Evolutionary conservation across 2,329 filamentous ascomycete species (phyloP), one percentile per base, ranked within the genome.

Genomic region (Phialophora tarda): DNA sequence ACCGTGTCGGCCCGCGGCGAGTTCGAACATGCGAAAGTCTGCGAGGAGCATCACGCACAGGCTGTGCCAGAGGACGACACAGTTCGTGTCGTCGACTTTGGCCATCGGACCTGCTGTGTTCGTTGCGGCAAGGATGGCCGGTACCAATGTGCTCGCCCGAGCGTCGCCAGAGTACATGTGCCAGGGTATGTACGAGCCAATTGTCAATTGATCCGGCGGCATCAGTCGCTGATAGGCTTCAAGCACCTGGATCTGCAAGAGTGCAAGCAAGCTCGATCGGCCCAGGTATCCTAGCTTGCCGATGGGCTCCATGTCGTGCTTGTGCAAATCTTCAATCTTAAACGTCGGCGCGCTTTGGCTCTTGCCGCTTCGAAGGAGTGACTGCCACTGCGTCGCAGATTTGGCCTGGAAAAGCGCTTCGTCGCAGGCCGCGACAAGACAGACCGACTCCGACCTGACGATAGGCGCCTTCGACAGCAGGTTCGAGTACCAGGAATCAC

Each of bases 11-110:
- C 83, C 83, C 11, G 83, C 83, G 4, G 82, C 83, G 17, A 84
- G 74, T 63, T 85, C 82, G 63, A 85, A 85, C 30, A 84, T 80
- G 56, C 82, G 82, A 8, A 83, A 79, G 63, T 85, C 83, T 3
- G 83, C 79, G 0, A 82, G 81, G 2, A 85, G 77, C 69, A 79
- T 80, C 78, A 85, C 83, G 69, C 82, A 84, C 61, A 84, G 80
- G 51, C 81, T 80, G 68, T 85, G 83, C 83, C 83, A 85, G 44
- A 84, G 78, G 3, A 84, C 77, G 1, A 81, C 73, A 3, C 81
- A 81, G 58, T 85, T 85, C 2, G 83, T 78, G 59, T 83, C 69
- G 64, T 71, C 66, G 56, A 64, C 53, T 32, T 62, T 65, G n/a
- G 64, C 54, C 26, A 67, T 48, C 4, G 69, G 69, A 10, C 69